Base-by-base conservation (phyloP, 1,284 basidiomycete species). In the Polyporus tsugae region DNA sequence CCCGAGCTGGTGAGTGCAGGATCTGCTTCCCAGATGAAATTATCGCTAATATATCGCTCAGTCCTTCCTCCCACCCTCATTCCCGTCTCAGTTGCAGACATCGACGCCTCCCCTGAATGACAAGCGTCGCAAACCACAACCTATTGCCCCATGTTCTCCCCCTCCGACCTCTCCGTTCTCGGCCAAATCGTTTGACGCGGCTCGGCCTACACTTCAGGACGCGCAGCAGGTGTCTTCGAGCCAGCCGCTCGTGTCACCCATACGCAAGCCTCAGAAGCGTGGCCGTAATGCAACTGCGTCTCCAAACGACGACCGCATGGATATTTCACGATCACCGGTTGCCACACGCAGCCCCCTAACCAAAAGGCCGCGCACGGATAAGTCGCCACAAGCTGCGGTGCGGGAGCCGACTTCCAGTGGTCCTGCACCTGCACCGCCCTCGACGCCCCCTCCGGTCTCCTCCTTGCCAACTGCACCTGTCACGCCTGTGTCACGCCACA, bases 21-120 rank as follows among this genome's bases (percentile, higher is more conserved):
- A 7, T 74, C 72, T 61, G 57, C 77, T 77, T 76, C 73, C 67
- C 79, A 74, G 79, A 77, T 79, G 62, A 57, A 60, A 66, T 64
- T n/a, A n/a, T 52, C 52, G 44, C 53, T 60, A 11, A 66, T 67
- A 64, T 52, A 72, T 63, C 62, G 44, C 38, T 19, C 60, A 80
- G 79, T 75, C 73, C 9, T 79, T 78, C 68, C 72, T 80, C 15
- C 80, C 80, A 7, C 80, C 80, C 17, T 82, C 81, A 36, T 82
- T 82, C 64, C 81, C 81, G n/a, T 75, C 79, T 49, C 74, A 82
- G 60, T 75, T 82, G 59, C 71, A 72, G 38, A 82, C 81, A n/a
- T 82, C 81, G 3, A 82, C 81, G 15, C 81, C 81, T 15, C 75
- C 73, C 39, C 71, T 65, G 33, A 70, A 71, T 19, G 62, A 58